Evolutionary conservation across 2,329 filamentous ascomycete genomes (phyloP), one percentile per base, ranked within the genome.

Genomic region (Alternaria dauci): DNA sequence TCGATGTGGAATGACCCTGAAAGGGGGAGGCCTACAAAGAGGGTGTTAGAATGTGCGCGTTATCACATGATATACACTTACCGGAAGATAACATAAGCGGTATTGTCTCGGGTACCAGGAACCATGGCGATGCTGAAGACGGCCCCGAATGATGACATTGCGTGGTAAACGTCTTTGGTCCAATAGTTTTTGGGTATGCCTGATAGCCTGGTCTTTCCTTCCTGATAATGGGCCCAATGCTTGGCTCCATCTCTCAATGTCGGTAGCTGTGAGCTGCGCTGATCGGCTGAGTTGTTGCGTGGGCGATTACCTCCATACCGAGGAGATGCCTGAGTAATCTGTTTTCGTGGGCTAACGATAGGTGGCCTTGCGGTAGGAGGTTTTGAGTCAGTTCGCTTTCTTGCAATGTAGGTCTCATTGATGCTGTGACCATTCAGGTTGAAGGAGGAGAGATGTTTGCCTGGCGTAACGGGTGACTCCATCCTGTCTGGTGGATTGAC

Each of bases 41-140:
- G 1, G 4, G 38, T 2, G 36, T 63, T 59, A 59, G 48, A 12
- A 38, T 25, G 3, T 16, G 9, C 8, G 8, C 23, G 5, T 14
- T 3, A 18, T 11, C 1, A 16, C 5, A 46, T 9, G 8, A 16
- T 18, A 14, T 3, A 8, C 7, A 65, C 65, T 52, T 67, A 71
- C 72, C 68, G 71, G 25, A 74, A 76, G 0, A 61, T 55, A 1
- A 76, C 68, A 48, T 41, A 74, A 20, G 71, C 74, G 25, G 30
- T 56, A 30, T 57, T 58, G 42, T 65, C 59, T 5, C 41, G 52
- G 16, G 28, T 48, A 8, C 48, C 52, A 6, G 11, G 3, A 34
- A 66, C 44, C 30, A 78, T 71, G 0, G 78, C 73, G 41, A 80
- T 73, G 46, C 63, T 70, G 18, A 65, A 41, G 11, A 79, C 69